Conservation (phyloP, 2,329 filamentous ascomycete genomes). For the Cercospora nicotianae region DNA sequence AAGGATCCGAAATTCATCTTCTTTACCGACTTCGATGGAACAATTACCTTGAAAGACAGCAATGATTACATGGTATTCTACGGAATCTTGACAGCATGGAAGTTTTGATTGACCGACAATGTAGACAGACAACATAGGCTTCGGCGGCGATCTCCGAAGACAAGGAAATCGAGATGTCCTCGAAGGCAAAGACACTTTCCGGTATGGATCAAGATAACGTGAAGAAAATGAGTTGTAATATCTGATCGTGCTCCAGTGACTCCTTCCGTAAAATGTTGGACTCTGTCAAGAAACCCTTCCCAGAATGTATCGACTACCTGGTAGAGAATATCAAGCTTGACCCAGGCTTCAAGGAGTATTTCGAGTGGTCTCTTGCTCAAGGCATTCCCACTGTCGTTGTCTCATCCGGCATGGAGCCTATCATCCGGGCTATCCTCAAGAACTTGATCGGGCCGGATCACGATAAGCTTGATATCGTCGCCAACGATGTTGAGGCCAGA, state of each 20-base stretch:
- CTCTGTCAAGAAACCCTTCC: constrained; percentile 75
- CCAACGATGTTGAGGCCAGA: constrained; percentile 72
- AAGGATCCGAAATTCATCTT: constrained; percentile 85
- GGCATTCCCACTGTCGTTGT: constrained; percentile 92
- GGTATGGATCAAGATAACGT: constrained; percentile 46
- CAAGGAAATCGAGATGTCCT: constrained; percentile 77
- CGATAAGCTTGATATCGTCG: constrained; percentile 81
- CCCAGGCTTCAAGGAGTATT: constrained; percentile 84
- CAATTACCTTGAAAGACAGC: constrained; percentile 75
- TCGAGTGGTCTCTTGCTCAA: constrained; percentile 74
- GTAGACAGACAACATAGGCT: constrained; percentile 90
- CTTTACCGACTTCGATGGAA: constrained; percentile 98
- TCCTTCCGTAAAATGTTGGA: constrained; percentile 91
- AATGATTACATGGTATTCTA: constrained; percentile 63
- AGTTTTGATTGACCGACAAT: constrained; percentile 57
- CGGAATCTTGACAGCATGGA: neutral
- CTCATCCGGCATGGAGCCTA: constrained; percentile 86
- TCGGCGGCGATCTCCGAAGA: constrained; percentile 68
- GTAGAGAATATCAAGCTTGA: constrained; percentile 84
- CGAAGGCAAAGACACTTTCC: constrained; percentile 68
- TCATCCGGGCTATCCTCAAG: constrained; percentile 80
- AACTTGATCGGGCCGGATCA: constrained; percentile 78
- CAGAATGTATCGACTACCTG: constrained; percentile 76
- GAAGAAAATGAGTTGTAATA: neutral
- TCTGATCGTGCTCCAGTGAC: constrained; percentile 52